Evolutionary conservation across 352 stramenopile species (phyloP).

Genomic region (Globisporangium ultimum): DNA sequence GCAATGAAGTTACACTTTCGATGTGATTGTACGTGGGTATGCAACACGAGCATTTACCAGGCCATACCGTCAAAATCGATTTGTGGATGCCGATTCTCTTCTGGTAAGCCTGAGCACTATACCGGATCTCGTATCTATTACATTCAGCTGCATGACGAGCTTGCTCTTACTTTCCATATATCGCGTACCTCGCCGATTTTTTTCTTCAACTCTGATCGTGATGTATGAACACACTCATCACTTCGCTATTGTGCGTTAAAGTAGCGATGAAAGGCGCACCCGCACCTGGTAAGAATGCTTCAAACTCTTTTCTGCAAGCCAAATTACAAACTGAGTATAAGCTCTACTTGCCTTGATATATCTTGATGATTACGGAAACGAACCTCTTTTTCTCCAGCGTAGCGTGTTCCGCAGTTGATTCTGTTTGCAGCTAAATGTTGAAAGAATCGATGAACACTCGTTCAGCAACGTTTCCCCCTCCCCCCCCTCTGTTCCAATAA

Average conservation of each 20-base stretch:
- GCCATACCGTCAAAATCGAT: not conserved
- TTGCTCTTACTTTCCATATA: not conserved
- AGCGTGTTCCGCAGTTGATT: constrained; percentile 3
- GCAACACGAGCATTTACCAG: not conserved
- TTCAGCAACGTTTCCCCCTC: not conserved
- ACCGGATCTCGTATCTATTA: not conserved
- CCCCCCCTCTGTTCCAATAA: not conserved
- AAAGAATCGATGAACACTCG: not conserved
- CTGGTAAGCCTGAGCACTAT: not conserved
- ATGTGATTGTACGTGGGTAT: not conserved
- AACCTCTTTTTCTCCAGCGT: constrained; percentile 2
- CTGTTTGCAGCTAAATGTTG: constrained; percentile 4
- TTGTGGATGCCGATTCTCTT: not conserved
- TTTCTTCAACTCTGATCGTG: constrained; percentile 5
- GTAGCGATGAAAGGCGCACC: not conserved
- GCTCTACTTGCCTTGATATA: not conserved
- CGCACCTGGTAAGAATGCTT: constrained; percentile 6
- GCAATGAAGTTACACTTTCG: not conserved
- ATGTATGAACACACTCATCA: not conserved
- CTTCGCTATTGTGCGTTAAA: not conserved
- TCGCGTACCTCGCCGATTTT: constrained; percentile 3
- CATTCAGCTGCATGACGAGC: not conserved
- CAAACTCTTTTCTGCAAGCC: not conserved
- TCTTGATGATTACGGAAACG: not conserved
- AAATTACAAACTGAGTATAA: not conserved